A percentile compares a stretch with the other conserved stretches of the same genome.
Evolutionary conservation across 176 grass and related monocot species (phyloP).

Genomic region (Oryza coarctata): DNA sequence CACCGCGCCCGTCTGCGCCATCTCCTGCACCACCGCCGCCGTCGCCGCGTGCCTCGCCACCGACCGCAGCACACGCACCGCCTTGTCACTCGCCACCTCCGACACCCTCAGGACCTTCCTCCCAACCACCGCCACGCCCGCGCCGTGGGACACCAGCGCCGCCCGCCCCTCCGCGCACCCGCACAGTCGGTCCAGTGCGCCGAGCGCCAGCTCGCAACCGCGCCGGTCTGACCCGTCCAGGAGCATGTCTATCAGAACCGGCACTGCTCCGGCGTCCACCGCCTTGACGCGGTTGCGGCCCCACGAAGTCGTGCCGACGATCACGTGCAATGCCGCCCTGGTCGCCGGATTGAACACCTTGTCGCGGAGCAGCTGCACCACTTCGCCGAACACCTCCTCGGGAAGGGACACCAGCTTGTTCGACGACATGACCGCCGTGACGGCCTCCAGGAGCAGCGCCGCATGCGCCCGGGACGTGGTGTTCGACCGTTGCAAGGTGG

Average conservation of each 20-base stretch:
- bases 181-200: slow-evolving; percentile 64
- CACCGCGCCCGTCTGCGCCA: slow-evolving; percentile 51
- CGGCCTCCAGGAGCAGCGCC: slow-evolving; percentile 36
- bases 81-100: slow-evolving; percentile 37
- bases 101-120: slow-evolving; percentile 44
- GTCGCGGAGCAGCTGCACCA: slow-evolving; percentile 43
- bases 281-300: slow-evolving; percentile 69
- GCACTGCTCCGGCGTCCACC: slow-evolving; percentile 55
- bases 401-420: slow-evolving; percentile 25
- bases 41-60: slow-evolving; percentile 56
- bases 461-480: slow-evolving; percentile 42
- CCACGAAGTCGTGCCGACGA: slow-evolving; percentile 22
- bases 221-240: slow-evolving; percentile 22
- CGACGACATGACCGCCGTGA: slow-evolving; percentile 31
- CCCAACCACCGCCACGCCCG: slow-evolving; percentile 54
- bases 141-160: slow-evolving; percentile 54
- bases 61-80: slow-evolving; percentile 53
- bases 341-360: slow-evolving; percentile 17
- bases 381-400: slow-evolving; percentile 41
- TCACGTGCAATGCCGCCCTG: slow-evolving; percentile 56
- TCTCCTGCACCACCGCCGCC: slow-evolving; percentile 61
- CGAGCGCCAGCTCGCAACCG: slow-evolving; percentile 56
- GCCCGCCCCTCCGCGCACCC: slow-evolving; percentile 72
- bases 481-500: slow-evolving; percentile 36
- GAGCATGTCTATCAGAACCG: slow-evolving; percentile 48